Evolutionary conservation across 1,284 basidiomycete genomes (phyloP).

Genomic region (Ceraceosorus guamensis): DNA sequence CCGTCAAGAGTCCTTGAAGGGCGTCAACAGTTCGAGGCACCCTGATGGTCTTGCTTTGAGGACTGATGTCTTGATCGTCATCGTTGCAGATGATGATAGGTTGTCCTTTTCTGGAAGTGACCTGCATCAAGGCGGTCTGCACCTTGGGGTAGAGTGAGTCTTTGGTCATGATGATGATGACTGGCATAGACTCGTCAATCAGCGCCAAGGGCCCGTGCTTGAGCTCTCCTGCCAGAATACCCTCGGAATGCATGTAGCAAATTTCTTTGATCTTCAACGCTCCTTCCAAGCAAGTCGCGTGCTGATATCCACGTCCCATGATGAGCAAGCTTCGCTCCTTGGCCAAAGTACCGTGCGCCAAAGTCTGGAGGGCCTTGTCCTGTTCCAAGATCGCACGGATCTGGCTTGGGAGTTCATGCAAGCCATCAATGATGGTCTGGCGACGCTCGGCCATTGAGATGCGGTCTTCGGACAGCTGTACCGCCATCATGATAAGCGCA

Average conservation of each 20-base stretch:
- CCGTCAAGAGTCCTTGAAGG: constrained; percentile 90
- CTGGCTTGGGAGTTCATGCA: constrained; percentile 80
- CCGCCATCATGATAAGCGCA: constrained; percentile 93
- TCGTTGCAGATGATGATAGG: constrained; percentile 94
- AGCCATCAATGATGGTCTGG: constrained; percentile 85
- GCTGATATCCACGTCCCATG: constrained; percentile 98
- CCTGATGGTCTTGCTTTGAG: constrained; percentile 73
- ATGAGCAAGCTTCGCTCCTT: constrained; percentile 84
- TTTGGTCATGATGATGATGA: constrained; percentile 87
- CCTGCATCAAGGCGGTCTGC: constrained; percentile 87
- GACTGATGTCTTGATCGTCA: constrained; percentile 69
- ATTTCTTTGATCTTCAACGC: constrained; percentile 99
- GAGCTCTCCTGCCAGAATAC: constrained; percentile 90
- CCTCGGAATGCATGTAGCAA: constrained; percentile 53
- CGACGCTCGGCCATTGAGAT: constrained; percentile 84
- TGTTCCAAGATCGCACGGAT: constrained; percentile 80
- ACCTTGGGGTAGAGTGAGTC: constrained; percentile 98
- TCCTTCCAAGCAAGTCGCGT: constrained; percentile 91
- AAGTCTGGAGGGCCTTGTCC: constrained; percentile 71
- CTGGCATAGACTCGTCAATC: constrained; percentile 90
- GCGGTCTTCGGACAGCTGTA: constrained; percentile 93
- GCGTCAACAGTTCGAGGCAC: constrained; percentile 75
- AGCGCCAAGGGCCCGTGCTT: constrained; percentile 97
- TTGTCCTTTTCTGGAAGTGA: constrained; percentile 91
- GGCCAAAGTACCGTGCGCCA: constrained; percentile 69